phyloP scores from a whole-genome alignment of 129 eudicot genomes.

The Centaurea solstitialis region DNA sequence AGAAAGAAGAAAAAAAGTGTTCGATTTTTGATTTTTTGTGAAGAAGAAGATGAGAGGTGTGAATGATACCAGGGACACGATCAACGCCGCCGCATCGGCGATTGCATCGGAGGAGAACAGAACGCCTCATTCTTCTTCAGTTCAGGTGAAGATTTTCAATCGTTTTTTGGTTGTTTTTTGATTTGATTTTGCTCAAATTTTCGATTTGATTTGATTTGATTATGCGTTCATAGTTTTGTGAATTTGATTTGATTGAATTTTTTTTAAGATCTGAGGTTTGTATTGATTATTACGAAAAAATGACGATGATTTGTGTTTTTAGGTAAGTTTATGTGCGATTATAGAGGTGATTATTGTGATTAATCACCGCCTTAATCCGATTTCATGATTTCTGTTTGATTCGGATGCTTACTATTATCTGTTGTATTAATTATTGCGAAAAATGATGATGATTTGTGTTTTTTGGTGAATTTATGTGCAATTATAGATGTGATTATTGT shows the following conservation, averaged over 20 bases:
- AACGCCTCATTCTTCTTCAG: conserved; percentile 30
- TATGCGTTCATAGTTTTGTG: background rate
- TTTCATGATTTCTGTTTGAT: conserved; percentile 4
- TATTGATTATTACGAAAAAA: no score
- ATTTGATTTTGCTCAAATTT: background rate
- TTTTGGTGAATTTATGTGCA: background rate
- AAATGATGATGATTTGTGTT: background rate
- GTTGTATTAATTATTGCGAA: background rate
- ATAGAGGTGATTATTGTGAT: no score
- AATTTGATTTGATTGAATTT: background rate
- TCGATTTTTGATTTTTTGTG: background rate
- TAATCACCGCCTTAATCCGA: background rate
- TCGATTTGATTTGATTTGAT: background rate
- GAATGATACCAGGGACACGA: conserved; percentile 41
- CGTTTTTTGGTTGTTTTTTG: background rate
- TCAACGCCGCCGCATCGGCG: conserved; percentile 58
- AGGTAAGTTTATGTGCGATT: no score
- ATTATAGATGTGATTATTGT: conserved; percentile 5
- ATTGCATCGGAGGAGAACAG: conserved; percentile 55
- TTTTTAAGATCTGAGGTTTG: conserved; percentile 21
- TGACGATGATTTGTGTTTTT: no score
- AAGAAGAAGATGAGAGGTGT: conserved; percentile 35
- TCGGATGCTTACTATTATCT: background rate
- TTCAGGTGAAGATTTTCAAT: conserved; percentile 34
- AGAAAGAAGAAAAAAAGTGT: background rate